Evolutionary conservation across 805 yeast species (phyloP), one percentile per base, ranked within the genome.

Genomic region (Hermanozyma aechmeae): DNA sequence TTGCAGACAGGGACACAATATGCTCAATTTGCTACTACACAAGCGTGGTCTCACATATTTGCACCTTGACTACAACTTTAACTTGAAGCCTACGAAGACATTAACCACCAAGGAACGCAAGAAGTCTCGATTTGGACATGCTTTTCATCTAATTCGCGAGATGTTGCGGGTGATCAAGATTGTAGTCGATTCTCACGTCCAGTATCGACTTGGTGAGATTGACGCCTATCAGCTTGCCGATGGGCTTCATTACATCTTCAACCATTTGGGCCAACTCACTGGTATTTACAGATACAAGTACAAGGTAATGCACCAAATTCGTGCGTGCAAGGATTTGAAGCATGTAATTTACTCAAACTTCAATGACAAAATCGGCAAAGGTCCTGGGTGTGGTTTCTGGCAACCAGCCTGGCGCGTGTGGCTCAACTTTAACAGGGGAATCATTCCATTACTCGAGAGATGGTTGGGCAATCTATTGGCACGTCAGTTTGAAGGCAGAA

Each of bases 331-430:
- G 51, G 98, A 92, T 55, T 58, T 92, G 45, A 92, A 92, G 54
- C 98, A 92, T 50, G 77, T 89, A 5, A 79, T 92, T 1, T 92
- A 92, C 48, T 69, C 83, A 39, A 65, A 79, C 37, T 92, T 92
- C 59, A 92, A 92, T 48, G 65, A 68, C 21, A 62, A 73, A n/a
- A 81, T 92, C 15, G 96, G 96, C 0, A 92, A 89, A 48, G 98
- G 98, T 2, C 97, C 98, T 1, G 98, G 98, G 0, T 83, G 95
- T 60, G 99, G 99, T 1, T 82, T 92, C 52, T 92, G 99, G 99
- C 97, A 92, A 48, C 98, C 98, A 0, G 83, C 96, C 1, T 92
- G 97, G 98, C 64, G 96, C 42, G 89, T 87, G 2, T 92, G 98
- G 99, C 61, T 92, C 2, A 81, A 76, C 30, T 89, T 89, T 53